Base-by-base conservation (phyloP, 352 stramenopile species). In the Elongisporangium undulatum region DNA sequence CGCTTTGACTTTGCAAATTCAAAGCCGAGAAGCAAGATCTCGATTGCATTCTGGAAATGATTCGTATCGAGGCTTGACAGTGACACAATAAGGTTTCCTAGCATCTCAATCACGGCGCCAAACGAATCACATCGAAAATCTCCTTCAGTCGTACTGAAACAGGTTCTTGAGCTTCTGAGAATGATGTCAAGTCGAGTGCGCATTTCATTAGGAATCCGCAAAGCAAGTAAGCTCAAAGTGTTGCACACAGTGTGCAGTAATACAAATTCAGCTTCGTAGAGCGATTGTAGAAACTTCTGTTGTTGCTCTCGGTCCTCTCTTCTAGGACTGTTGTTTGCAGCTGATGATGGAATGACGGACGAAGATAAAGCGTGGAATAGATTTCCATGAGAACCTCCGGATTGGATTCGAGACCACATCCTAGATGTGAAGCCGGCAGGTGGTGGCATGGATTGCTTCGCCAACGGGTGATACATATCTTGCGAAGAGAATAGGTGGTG, bases 391-490 rank as follows among this genome's bases (percentile, higher is more conserved):
- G 82, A 84, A 9, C 62, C 50, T 38, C 65, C 73, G 13, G 69
- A 77, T 19, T 90, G 78, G 16, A 94, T 80, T 19, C 78, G 77
- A n/a, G 82, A 94, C 17, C 92, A 57, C 21, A 94, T 73, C 17
- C 84, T 76, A n/a, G 82, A 89, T 2, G 82, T 90, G 58, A 94
- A 92, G 6, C 75, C 62, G 34, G 75, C 54, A 19, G 75, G 69
- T 6, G 74, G 67, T 0, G 66, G 74, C 12, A 68, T 64, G 26
- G 60, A 41, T 16, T 53, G 51, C 12, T 69, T 66, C 16, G 55
- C 24, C 4, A 20, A 24, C 1, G 34, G 34, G 34, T 45, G 34
- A 45, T 45, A 45, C 34, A 45, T 45, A 17, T 45, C 34, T 45
- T 45, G 34, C 34, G 34, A 16, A 4, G 12, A 8, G 34, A 17